phyloP scores from a whole-genome alignment of 768 basidiomycete genomes.

The Omphalotus guepiniiformis region DNA sequence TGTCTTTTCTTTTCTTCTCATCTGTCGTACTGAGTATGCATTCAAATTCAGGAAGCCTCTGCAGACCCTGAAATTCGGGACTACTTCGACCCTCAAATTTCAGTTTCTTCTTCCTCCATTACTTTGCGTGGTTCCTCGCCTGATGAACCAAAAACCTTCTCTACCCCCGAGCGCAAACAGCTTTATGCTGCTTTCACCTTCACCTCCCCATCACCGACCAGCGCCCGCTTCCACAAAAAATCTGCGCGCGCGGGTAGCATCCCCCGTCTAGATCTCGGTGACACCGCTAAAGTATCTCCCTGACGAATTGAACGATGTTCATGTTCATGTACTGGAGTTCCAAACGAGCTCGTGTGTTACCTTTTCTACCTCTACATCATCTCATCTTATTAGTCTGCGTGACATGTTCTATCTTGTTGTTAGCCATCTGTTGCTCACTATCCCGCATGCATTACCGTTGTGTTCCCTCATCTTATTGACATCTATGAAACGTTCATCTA shows the following conservation, averaged over 20 bases:
- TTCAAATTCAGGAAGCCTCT: constrained; percentile 41
- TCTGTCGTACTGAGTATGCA: constrained; percentile 12
- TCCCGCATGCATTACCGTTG: not conserved
- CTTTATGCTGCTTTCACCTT: constrained; percentile 78
- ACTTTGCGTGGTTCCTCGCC: constrained; percentile 22
- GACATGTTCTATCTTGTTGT: not conserved
- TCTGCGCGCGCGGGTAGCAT: constrained; percentile 2
- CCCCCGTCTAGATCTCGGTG: constrained; percentile 1
- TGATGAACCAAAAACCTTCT: constrained; percentile 40
- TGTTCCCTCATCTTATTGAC: not conserved
- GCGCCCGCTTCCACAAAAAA: constrained; percentile 41
- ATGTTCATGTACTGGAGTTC: too few species aligned
- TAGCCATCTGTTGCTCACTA: not conserved
- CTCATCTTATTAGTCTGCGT: not conserved
- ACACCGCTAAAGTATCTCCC: not conserved
- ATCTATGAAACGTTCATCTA: too few species aligned
- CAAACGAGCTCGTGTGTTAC: too few species aligned
- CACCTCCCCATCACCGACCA: constrained; percentile 63
- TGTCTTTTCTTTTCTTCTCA: constrained; percentile 1
- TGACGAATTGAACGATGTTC: not conserved
- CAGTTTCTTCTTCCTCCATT: constrained; percentile 29
- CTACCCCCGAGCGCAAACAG: constrained; percentile 70
- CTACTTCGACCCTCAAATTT: constrained; percentile 34
- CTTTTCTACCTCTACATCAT: not conserved
- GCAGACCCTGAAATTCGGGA: constrained; percentile 56